Percentiles rank a stretch among this genome's conserved stretches.
Evolutionary conservation across 257 asterid genomes (phyloP).

Genomic region (Solanum sitiens): DNA sequence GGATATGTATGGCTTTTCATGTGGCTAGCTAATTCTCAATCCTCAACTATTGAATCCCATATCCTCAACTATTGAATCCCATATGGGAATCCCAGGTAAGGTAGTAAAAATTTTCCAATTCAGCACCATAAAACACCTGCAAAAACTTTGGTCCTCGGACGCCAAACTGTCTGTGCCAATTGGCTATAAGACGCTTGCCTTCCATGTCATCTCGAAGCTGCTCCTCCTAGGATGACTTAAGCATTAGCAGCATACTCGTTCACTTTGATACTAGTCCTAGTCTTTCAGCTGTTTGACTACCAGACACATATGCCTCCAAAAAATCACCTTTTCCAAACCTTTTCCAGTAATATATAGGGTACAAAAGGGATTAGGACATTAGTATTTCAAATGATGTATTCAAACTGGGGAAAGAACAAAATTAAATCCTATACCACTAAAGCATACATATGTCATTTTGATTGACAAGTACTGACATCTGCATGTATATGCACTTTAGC

Average conservation of each 20-base stretch:
- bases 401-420: not conserved
- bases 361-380: not conserved
- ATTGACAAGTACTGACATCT: not conserved
- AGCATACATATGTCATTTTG: not conserved
- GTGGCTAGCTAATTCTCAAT: not conserved
- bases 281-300: not conserved
- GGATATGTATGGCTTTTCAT: not conserved
- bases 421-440: not conserved
- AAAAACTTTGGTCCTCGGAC: not conserved
- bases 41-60: not conserved
- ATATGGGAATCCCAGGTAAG: not conserved
- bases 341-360: not conserved
- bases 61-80: not conserved
- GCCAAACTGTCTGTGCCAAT: not conserved
- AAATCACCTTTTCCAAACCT: not conserved
- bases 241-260: not conserved
- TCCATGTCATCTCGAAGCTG: not conserved
- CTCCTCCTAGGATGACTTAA: not conserved
- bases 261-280: not conserved
- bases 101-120: not conserved
- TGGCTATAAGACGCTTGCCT: not conserved
- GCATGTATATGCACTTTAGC: not conserved
- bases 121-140: not conserved
- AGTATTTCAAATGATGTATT: not conserved
- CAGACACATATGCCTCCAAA: not conserved